Base-by-base conservation (phyloP, 2,329 filamentous ascomycete genomes). In the Diaporthe helianthi region DNA sequence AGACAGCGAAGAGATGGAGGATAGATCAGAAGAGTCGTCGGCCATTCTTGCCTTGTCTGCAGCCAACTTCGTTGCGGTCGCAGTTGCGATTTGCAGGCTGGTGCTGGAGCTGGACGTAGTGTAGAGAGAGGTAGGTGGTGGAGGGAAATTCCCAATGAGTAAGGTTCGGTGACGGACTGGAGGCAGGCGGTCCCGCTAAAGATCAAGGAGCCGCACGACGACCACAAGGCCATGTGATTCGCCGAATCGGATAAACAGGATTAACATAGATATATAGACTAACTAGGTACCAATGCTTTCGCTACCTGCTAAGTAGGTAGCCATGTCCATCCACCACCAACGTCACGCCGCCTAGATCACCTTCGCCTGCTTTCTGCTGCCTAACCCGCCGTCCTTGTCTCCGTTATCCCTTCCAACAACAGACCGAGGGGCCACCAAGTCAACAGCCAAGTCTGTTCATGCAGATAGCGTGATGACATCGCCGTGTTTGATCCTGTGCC, bases 21-120 rank as follows among this genome's bases (percentile, higher is more conserved):
- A 90, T 69, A 91, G 83, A 68, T 90, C 88, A 52, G 88, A 90
- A 68, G 86, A 89, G 72, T 89, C 87, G 74, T 87, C 87, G 71
- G 87, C 81, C 86, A 89, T 89, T 77, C 78, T 83, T 63, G 26
- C 69, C 55, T 31, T 31, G 51, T 53, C 58, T 63, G 53, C 52
- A 36, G 36, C 49, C 58, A 47, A 52, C 65, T 58, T 64, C 55
- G 54, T 65, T 55, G 71, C n/a, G 44, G 58, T 49, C 24, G 58
- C n/a, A 29, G 22, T 26, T 41, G 58, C n/a, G n/a, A 15, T 26
- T 41, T 58, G 53, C 53, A 41, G 53, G 53, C 22, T 69, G 55
- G 26, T 69, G 54, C 68, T 65, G 58, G 72, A n/a, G n/a, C n/a
- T n/a, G n/a, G n/a, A n/a, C n/a, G n/a, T n/a, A n/a, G n/a, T n/a